Evolutionary conservation across 192 early-diverging fungal species (phyloP).

Genomic region (Pilobolus umbonatus): DNA sequence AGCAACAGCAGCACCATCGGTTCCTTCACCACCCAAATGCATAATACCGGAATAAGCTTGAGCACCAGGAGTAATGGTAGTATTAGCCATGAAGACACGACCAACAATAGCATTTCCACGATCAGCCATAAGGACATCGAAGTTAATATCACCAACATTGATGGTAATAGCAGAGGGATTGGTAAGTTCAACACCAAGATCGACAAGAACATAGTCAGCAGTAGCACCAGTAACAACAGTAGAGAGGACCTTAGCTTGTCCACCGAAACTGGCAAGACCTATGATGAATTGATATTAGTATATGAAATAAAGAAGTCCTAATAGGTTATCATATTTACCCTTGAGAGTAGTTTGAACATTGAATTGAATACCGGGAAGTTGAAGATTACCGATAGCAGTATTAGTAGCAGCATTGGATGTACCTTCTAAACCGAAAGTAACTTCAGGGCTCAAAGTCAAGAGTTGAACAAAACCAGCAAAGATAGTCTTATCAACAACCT

Average conservation of each 20-base stretch:
- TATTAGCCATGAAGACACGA: constrained; percentile 37
- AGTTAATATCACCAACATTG: constrained; percentile 40
- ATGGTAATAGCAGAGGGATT: constrained; percentile 53
- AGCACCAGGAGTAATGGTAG: constrained; percentile 42
- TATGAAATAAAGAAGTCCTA: not conserved
- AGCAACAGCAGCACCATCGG: constrained; percentile 26
- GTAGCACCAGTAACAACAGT: not conserved
- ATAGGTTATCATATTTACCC: constrained; percentile 17
- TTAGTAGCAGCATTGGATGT: constrained; percentile 25
- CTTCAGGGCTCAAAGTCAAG: constrained; percentile 20
- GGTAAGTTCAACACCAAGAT: not conserved
- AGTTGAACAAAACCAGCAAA: constrained; percentile 27
- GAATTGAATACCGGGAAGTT: constrained; percentile 35
- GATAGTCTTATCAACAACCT: constrained; percentile 6
- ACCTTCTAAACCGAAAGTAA: constrained; percentile 25
- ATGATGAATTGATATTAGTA: constrained; percentile 6
- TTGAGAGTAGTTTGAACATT: constrained; percentile 33
- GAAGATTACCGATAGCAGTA: constrained; percentile 35
- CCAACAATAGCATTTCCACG: constrained; percentile 29
- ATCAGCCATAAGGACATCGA: constrained; percentile 35
- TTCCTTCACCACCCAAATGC: constrained; percentile 28
- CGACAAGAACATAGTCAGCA: not conserved
- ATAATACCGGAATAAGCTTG: constrained; percentile 39
- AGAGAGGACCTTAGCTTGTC: constrained; percentile 4
- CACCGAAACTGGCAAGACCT: constrained; percentile 31